Evolutionary conservation across 176 grass and related monocot genomes (phyloP), one percentile per base, ranked within the genome.

Genomic region (Avena insularis): DNA sequence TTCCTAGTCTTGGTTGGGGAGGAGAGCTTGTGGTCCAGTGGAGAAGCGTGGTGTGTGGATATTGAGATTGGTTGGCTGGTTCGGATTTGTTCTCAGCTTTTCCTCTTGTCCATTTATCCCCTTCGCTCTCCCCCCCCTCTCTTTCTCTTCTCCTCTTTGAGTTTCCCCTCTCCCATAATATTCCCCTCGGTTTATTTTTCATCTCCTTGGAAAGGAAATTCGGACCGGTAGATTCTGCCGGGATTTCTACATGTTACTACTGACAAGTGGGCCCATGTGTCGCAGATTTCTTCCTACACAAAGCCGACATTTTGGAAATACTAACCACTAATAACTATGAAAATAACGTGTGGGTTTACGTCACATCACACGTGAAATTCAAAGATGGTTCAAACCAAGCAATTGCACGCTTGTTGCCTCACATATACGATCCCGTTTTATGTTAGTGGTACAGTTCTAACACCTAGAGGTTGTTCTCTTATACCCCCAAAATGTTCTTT

Each of bases 41-140:
- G 71, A 85, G 85, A 71, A 71, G 82, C 65, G 62, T 81, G 82
- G 71, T 50, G 54, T 91, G 33, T 76, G 82, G 78, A 78, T 88
- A 71, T 85, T 56, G 63, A 63, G 71, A 88, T 86, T 88, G 90
- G 78, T 88, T 91, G 90, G 82, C 85, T 88, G 86, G 63, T 85
- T 88, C 78, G 86, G 83, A 86, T 82, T 82, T 85, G 85, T 79
- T 82, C 86, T 81, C 78, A 63, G 45, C 90, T 86, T 88, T 86
- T 72, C 79, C 33, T 82, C 82, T 69, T 36, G 90, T 2, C 86
- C 82, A 82, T 91, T 91, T 91, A 91, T 88, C 86, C 70, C 33
- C 23, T 72, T 50, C 33, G 12, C 48, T 61, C 13, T 23, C 62
- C 6, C 40, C 40, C 36, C 40, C 6, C 40, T 43, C 40, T 49